A percentile compares a stretch with the other conserved stretches of the same genome.
These are phyloP conservation scores for Pseudevernia furfuracea DNA, from an alignment of 495 filamentous ascomycete species.

Conservation along the genomic window DNA sequence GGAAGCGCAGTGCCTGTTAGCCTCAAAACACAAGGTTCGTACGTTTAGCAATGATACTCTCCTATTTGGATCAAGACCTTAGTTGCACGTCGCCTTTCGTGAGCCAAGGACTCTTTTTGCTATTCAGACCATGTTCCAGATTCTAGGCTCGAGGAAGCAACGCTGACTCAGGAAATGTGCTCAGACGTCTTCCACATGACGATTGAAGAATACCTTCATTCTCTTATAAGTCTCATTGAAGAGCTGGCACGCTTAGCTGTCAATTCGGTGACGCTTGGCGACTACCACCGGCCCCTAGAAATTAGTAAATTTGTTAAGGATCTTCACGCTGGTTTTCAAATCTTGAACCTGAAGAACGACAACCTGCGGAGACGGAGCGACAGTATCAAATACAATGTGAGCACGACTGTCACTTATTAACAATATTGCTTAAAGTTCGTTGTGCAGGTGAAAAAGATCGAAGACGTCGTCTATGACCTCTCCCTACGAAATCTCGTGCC, in stretches of 20 bases:
- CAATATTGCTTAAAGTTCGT: conserved; percentile 2
- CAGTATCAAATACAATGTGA: conserved; percentile 86
- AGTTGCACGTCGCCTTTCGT: neutral
- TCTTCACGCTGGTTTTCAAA: conserved; percentile 88
- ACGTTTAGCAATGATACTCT: neutral
- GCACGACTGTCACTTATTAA: conserved; percentile 21
- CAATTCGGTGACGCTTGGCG: conserved; percentile 90
- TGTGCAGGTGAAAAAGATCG: conserved; percentile 92
- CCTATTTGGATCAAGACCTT: neutral
- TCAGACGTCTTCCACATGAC: conserved; percentile 87
- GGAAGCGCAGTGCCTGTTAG: conserved; percentile 74
- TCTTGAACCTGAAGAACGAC: conserved; percentile 96
- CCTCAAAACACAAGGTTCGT: conserved; percentile 54
- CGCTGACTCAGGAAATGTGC: neutral
- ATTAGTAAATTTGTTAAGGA: conserved; percentile 94
- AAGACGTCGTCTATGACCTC: conserved; percentile 95
- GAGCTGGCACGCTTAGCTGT: conserved; percentile 89
- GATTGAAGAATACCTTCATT: conserved; percentile 91
- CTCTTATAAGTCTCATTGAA: conserved; percentile 76
- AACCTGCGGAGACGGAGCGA: conserved; percentile 78
- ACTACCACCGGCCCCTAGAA: conserved; percentile 71
- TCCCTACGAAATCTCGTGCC: conserved; percentile 77
- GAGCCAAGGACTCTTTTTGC: neutral
- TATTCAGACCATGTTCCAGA: neutral
- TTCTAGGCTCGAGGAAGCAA: neutral